Percentiles rank a stretch among this genome's conserved stretches.
Evolutionary conservation across 352 stramenopile genomes (phyloP).

Genomic region (Phytophthora parvispora): DNA sequence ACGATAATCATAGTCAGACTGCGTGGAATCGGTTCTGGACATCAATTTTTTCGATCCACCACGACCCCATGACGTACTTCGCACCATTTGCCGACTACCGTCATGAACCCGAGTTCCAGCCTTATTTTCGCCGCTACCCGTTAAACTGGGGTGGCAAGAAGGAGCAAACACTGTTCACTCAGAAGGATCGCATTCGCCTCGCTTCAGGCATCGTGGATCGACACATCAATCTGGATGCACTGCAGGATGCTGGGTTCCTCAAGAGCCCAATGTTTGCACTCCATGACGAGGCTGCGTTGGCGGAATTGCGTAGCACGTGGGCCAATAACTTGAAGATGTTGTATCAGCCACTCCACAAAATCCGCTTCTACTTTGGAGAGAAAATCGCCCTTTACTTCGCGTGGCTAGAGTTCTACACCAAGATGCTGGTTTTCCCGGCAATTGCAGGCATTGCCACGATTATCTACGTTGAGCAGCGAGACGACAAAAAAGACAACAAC

Average conservation of each 20-base stretch:
- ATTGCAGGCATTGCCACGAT: constrained; percentile 83
- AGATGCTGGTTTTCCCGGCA: constrained; percentile 86
- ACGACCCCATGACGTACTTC: constrained; percentile 81
- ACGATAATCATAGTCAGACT: constrained; percentile 43
- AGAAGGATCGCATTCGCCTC: constrained; percentile 83
- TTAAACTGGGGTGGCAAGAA: constrained; percentile 63
- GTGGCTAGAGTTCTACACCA: constrained; percentile 93
- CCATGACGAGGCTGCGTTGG: constrained; percentile 75
- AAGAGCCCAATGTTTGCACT: constrained; percentile 85
- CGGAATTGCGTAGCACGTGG: constrained; percentile 72
- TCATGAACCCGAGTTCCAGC: constrained; percentile 67
- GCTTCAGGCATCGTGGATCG: constrained; percentile 67
- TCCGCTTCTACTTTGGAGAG: constrained; percentile 92
- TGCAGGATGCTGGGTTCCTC: constrained; percentile 56
- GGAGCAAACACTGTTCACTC: constrained; percentile 76
- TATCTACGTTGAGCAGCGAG: constrained; percentile 47
- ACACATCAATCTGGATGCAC: constrained; percentile 73
- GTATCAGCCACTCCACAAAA: constrained; percentile 83
- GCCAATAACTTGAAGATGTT: constrained; percentile 71
- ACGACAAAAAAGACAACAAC: constrained; percentile 35
- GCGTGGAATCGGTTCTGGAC: constrained; percentile 56
- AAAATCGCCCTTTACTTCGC: constrained; percentile 93
- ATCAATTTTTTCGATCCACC: constrained; percentile 63
- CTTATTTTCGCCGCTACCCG: constrained; percentile 80
- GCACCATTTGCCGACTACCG: constrained; percentile 75